Conservation (phyloP, 768 basidiomycete genomes). For the Pisolithus tinctorius region DNA sequence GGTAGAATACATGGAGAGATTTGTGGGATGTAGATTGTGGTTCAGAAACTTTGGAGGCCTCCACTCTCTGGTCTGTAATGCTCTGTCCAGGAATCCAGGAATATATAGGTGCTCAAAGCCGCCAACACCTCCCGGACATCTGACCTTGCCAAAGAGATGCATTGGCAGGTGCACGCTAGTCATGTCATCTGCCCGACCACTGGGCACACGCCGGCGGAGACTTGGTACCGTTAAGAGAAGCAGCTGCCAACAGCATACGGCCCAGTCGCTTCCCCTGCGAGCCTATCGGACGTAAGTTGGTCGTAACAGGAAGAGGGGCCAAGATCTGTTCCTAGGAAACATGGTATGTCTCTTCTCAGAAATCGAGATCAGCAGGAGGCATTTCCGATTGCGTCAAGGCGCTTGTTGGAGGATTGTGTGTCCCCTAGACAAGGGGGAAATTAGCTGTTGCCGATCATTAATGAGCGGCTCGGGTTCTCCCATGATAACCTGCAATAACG, state of each 20-base stretch:
- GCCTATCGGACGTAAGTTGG: not conserved
- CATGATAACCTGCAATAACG: not conserved
- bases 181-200: not conserved
- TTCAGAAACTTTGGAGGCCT: not conserved
- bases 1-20: not conserved
- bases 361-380: not conserved
- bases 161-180: not conserved
- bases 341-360: not conserved
- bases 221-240: not conserved
- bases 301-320: not conserved
- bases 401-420: not conserved
- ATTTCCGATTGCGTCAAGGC: not conserved
- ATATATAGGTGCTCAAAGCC: not conserved
- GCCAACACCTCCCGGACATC: not conserved
- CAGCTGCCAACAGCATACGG: not conserved
- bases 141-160: not conserved
- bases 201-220: not conserved
- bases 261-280: not conserved
- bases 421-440: not conserved
- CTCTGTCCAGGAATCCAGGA: not conserved
- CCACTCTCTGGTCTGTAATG: not conserved
- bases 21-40: not conserved
- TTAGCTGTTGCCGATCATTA: not conserved
- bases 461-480: not conserved
- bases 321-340: not conserved